A percentile compares a stretch with the other conserved stretches of the same genome.
Evolutionary conservation across 148 eudicot genomes (phyloP).

Genomic region (Silene uniflora): DNA sequence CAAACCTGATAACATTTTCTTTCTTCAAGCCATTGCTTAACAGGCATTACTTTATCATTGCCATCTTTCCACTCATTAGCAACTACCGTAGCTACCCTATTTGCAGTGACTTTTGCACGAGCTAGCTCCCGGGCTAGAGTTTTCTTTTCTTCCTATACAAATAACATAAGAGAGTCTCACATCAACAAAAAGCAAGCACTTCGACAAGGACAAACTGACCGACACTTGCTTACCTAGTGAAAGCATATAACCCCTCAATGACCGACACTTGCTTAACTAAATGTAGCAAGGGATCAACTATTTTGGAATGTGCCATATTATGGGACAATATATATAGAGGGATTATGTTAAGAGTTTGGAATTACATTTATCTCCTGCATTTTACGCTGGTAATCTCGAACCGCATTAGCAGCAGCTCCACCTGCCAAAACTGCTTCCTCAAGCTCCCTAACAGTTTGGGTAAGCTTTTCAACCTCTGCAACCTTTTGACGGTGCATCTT

Average conservation of each 20-base stretch:
- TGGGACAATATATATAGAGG: too few species aligned
- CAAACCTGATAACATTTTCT: constrained; percentile 82
- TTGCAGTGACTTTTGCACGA: constrained; percentile 92
- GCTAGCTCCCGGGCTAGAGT: constrained; percentile 85
- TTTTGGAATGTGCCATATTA: too few species aligned
- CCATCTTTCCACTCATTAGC: constrained; percentile 99
- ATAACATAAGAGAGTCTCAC: not conserved
- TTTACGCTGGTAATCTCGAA: constrained; percentile 95
- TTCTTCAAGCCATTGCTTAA: constrained; percentile 97
- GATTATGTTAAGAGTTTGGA: not conserved
- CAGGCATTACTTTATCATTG: constrained; percentile 96
- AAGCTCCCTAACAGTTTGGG: constrained; percentile 85
- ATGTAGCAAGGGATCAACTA: too few species aligned
- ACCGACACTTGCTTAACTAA: too few species aligned
- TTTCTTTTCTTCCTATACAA: constrained; percentile 72
- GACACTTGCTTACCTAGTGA: not conserved
- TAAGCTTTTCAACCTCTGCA: constrained; percentile 90
- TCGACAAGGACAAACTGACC: not conserved
- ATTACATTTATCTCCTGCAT: constrained; percentile 88
- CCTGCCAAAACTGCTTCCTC: constrained; percentile 98
- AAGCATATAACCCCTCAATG: not conserved
- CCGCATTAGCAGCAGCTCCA: constrained; percentile 98
- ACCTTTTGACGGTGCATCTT: constrained; percentile 94
- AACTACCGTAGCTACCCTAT: constrained; percentile 89
- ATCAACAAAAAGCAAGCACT: not conserved